Conservation (phyloP, 352 stramenopile genomes). For the Phytophthora macrochlamydospora region DNA sequence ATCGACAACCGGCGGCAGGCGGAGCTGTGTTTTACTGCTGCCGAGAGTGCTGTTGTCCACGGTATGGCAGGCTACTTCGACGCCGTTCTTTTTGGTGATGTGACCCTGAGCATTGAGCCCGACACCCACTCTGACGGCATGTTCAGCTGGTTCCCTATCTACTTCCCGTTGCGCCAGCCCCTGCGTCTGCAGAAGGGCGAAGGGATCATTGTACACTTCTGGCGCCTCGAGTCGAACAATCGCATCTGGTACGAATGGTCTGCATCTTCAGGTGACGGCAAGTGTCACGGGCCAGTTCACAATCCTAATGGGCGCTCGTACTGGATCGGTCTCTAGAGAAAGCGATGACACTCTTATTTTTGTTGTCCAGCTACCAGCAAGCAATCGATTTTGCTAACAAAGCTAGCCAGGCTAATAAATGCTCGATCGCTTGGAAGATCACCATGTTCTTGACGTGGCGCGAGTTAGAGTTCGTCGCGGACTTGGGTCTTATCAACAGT, state of each 20-base stretch:
- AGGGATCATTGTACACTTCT: conserved; percentile 91
- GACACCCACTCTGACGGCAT: conserved; percentile 95
- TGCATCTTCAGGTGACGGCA: conserved; percentile 54
- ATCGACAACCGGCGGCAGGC: conserved; percentile 89
- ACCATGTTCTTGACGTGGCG: not conserved
- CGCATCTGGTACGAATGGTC: conserved; percentile 99
- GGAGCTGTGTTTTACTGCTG: conserved; percentile 59
- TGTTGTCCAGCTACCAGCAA: not conserved
- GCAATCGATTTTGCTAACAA: conserved; percentile 5
- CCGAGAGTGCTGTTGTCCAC: conserved; percentile 84
- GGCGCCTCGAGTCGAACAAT: conserved; percentile 85
- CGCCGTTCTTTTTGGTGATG: conserved; percentile 93
- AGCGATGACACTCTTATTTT: conserved; percentile 8
- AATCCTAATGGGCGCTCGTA: conserved; percentile 97
- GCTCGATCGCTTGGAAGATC: conserved; percentile 7
- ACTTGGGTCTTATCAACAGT: conserved; percentile 14
- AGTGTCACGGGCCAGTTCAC: conserved; percentile 87
- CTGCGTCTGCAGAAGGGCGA: conserved; percentile 84
- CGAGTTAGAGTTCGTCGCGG: conserved; percentile 31
- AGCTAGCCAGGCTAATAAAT: conserved; percentile 4
- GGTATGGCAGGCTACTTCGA: conserved; percentile 98
- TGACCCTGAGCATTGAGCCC: conserved; percentile 95
- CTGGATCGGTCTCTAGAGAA: conserved; percentile 92
- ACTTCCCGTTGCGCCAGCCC: conserved; percentile 95
- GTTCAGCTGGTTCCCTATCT: conserved; percentile 99